A percentile compares a stretch with the other conserved stretches of the same genome.
phyloP scores from a whole-genome alignment of 352 stramenopile species.

The Saprolegnia diclina region DNA sequence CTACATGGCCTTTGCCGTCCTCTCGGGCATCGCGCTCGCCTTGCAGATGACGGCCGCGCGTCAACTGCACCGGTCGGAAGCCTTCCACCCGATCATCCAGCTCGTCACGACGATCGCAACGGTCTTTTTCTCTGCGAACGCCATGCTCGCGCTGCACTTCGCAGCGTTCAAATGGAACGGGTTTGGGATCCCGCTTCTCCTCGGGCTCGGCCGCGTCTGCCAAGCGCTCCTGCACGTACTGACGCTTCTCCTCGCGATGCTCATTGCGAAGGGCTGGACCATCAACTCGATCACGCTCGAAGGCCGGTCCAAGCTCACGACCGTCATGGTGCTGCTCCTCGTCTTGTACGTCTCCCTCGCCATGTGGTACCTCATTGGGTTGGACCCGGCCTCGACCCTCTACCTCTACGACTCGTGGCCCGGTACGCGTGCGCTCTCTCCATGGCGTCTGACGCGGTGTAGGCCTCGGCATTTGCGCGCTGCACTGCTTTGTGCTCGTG shows the following conservation, averaged over 20 bases:
- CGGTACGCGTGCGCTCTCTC: neutral
- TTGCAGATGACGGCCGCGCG: slow-evolving; percentile 44
- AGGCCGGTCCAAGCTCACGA: slow-evolving; percentile 61
- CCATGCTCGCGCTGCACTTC: slow-evolving; percentile 56
- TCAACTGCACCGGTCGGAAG: slow-evolving; percentile 48
- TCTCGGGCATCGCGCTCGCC: slow-evolving; percentile 35
- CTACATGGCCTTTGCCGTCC: slow-evolving; percentile 44
- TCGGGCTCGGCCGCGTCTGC: slow-evolving; percentile 61
- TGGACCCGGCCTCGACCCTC: slow-evolving; percentile 66
- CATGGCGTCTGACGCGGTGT: neutral
- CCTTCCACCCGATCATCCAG: slow-evolving; percentile 73
- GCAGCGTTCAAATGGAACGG: slow-evolving; percentile 54
- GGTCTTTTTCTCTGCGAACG: slow-evolving; percentile 59
- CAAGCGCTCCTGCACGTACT: slow-evolving; percentile 66
- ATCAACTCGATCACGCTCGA: slow-evolving; percentile 62
- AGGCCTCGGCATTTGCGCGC: slow-evolving; percentile 51
- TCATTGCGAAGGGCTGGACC: slow-evolving; percentile 74
- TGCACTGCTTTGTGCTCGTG: slow-evolving; percentile 51
- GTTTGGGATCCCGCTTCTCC: slow-evolving; percentile 58
- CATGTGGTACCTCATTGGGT: slow-evolving; percentile 76
- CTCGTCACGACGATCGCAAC: slow-evolving; percentile 58
- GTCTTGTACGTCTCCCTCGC: slow-evolving; percentile 68
- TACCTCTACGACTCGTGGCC: slow-evolving; percentile 83
- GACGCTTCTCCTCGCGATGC: slow-evolving; percentile 63
- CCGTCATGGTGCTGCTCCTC: slow-evolving; percentile 52